Evolutionary conservation across 2,329 filamentous ascomycete genomes (phyloP).

Genomic region (Fusarium sp.): DNA sequence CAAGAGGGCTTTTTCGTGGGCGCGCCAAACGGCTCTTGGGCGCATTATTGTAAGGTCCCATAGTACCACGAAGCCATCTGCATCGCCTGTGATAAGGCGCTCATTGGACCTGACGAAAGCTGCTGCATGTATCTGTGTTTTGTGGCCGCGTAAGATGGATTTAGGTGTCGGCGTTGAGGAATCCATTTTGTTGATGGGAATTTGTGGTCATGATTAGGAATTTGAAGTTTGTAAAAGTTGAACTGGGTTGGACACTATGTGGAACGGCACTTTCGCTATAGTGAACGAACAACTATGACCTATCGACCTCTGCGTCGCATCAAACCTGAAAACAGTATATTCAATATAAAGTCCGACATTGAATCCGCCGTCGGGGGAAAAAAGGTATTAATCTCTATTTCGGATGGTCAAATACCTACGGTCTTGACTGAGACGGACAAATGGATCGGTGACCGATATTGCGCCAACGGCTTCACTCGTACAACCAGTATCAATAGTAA

Average conservation of each 20-base stretch:
- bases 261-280: constrained; percentile 15
- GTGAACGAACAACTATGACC: not conserved
- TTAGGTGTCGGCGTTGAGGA: constrained; percentile 58
- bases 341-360: not conserved
- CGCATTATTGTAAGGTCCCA: constrained; percentile 90
- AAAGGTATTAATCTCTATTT: too few relatives aligned
- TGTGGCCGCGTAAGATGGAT: constrained; percentile 86
- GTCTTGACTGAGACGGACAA: not conserved
- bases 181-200: constrained; percentile 45
- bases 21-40: constrained; percentile 85
- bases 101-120: constrained; percentile 79
- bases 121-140: constrained; percentile 81
- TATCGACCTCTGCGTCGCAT: not conserved
- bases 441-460: not conserved
- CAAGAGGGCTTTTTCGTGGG: constrained; percentile 83
- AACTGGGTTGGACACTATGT: constrained; percentile 7
- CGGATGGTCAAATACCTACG: not conserved
- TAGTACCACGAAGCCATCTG: constrained; percentile 87
- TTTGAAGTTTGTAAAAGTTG: constrained; percentile 4
- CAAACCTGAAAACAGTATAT: not conserved
- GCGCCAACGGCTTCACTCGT: not conserved
- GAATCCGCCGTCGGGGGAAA: not conserved
- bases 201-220: constrained; percentile 13
- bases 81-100: constrained; percentile 87
- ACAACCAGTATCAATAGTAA: not conserved